Conservation (phyloP, 2,329 filamentous ascomycete genomes). For the Aspergillus sp. region DNA sequence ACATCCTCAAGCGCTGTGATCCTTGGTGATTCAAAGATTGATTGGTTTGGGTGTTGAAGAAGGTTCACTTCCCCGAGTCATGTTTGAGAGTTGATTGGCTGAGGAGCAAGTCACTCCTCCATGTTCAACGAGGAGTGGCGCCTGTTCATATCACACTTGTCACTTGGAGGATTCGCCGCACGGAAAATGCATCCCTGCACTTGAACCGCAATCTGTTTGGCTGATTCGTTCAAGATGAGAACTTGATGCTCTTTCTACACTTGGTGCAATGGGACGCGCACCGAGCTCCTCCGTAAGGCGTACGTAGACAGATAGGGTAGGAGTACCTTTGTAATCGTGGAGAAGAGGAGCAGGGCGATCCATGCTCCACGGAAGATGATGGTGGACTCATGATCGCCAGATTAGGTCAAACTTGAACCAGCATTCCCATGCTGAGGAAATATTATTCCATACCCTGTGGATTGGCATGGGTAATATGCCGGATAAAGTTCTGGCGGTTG, state of each 20-base stretch:
- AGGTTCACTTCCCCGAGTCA: slow-evolving; percentile 1
- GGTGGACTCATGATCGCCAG: neutral
- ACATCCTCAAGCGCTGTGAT: slow-evolving; percentile 15
- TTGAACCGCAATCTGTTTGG: slow-evolving; percentile 18
- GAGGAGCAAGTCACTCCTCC: neutral
- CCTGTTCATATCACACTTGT: slow-evolving; percentile 1
- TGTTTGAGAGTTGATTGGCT: slow-evolving; percentile 10
- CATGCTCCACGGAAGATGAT: slow-evolving; percentile 1
- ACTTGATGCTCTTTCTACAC: neutral
- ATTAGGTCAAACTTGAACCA: slow-evolving; percentile 2
- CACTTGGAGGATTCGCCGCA: slow-evolving; percentile 6
- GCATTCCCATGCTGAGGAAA: slow-evolving; percentile 3
- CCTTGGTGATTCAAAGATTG: slow-evolving; percentile 15
- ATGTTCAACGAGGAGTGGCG: neutral
- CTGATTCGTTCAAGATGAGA: neutral
- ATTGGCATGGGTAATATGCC: slow-evolving; percentile 13
- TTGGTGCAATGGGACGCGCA: neutral
- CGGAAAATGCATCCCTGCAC: slow-evolving; percentile 17
- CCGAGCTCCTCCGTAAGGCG: slow-evolving; percentile 5
- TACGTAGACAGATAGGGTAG: neutral
- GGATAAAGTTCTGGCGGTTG: slow-evolving; percentile 9
- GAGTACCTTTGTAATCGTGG: slow-evolving; percentile 10
- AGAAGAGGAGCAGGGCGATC: neutral
- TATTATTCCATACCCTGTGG: slow-evolving; percentile 1
- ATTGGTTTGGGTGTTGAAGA: slow-evolving; percentile 20